phyloP scores from a whole-genome alignment of 306 rosid genomes.

The Cicer judaicum region DNA sequence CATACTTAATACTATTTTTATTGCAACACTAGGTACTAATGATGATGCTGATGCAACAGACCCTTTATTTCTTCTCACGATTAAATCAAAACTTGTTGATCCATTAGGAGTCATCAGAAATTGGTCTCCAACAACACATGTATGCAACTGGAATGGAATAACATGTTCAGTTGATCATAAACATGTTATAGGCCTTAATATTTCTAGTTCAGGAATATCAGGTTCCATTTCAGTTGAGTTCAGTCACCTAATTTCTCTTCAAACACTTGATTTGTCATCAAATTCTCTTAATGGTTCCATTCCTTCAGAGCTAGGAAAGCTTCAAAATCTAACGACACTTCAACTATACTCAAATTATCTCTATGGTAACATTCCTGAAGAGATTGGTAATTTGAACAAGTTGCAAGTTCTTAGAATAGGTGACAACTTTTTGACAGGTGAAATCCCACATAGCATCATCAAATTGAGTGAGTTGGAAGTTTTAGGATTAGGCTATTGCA shows the following conservation, averaged over 20 bases:
- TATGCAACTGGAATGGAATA: constrained; percentile 80
- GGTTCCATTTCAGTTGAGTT: constrained; percentile 69
- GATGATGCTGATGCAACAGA: constrained; percentile 49
- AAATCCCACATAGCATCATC: constrained; percentile 62
- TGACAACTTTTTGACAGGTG: constrained; percentile 74
- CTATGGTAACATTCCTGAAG: constrained; percentile 79
- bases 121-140: constrained; percentile 70
- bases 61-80: constrained; percentile 67
- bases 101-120: constrained; percentile 62
- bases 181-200: constrained; percentile 59
- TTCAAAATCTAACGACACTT: constrained; percentile 64
- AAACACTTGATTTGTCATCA: constrained; percentile 81
- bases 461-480: constrained; percentile 72
- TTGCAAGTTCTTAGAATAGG: constrained; percentile 87
- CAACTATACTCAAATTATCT: constrained; percentile 71
- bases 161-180: constrained; percentile 63
- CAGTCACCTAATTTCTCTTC: constrained; percentile 60
- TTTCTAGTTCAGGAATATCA: constrained; percentile 74
- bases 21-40: constrained; percentile 51
- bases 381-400: constrained; percentile 76
- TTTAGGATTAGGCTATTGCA: constrained; percentile 72
- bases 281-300: constrained; percentile 73
- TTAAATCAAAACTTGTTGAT: constrained; percentile 72
- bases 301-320: constrained; percentile 69
- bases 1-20: constrained; percentile 48